Evolutionary conservation across 2,329 filamentous ascomycete species (phyloP), one percentile per base, ranked within the genome.

Genomic region (Exophiala oligosperma): DNA sequence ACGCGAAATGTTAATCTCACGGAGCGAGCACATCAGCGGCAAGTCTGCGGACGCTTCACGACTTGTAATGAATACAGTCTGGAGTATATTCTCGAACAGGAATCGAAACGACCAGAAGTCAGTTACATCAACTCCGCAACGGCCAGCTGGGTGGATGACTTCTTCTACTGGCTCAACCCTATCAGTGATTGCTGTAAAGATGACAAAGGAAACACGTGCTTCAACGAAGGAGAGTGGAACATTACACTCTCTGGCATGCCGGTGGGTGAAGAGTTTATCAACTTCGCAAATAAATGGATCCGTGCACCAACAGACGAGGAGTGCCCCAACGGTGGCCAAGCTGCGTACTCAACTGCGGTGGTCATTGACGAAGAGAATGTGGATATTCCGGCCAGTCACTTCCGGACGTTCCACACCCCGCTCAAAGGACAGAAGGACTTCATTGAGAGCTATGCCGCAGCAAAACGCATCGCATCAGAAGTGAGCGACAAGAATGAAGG

Each of bases 71-170:
- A 87, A 38, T 84, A 89, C 59, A 97, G 92, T 0, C 79, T 99
- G 3, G 86, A 91, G 40, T 97, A 96, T 69, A 87, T 96, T 1
- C 80, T 99, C 3, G 95, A 99, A 71, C 90, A 94, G 66, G 95
- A 99, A 76, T 86, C 94, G 9, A 97, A 97, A 76, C 85, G 94
- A 38, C 83, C 92, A 0, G 84, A 95, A 5, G 80, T 93, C 1
- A 97, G 92, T 1, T 97, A 92, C 72, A 91, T 99, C 65, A 84
- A 91, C 5, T 87, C 92, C 8, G 89, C 92, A 0, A 87, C 93
- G 0, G 94, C 95, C 2, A 97, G 90, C 72, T 99, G 94, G 94
- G 84, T 99, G 17, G 94, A 99, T 65, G 94, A 99, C 71, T 97
- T 91, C 76, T 91, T 97, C 75, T 83, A 91, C 59, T 99, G 94